A percentile compares a stretch with the other conserved stretches of the same genome.
Evolutionary conservation across 2,329 filamentous ascomycete genomes (phyloP).

Genomic region (Botrytis byssoidea): DNA sequence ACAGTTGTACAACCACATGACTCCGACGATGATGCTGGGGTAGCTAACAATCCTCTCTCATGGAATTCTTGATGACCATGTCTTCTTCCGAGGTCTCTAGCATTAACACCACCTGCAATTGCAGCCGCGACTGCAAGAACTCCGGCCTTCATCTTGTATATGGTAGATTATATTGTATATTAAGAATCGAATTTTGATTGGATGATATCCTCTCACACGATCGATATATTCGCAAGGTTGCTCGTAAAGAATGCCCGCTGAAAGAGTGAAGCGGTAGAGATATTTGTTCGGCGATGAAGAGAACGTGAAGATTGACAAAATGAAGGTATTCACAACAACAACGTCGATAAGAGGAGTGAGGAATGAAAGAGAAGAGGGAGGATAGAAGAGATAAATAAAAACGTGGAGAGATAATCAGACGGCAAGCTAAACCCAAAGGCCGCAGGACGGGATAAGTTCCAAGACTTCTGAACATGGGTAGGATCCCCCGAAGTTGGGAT

Average conservation of each 20-base stretch:
- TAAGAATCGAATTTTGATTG: slow-evolving; percentile 16
- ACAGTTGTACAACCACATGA: slow-evolving; percentile 72
- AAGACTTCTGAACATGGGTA: slow-evolving; percentile 14
- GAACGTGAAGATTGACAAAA: slow-evolving; percentile 50
- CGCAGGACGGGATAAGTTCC: background rate
- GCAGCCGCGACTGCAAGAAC: slow-evolving; percentile 63
- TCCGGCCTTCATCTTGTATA: slow-evolving; percentile 70
- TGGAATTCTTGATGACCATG: slow-evolving; percentile 61
- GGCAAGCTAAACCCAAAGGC: slow-evolving; percentile 3
- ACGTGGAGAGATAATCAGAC: slow-evolving; percentile 11
- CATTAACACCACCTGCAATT: slow-evolving; percentile 55
- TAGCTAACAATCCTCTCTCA: slow-evolving; percentile 43
- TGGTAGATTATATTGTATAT: slow-evolving; percentile 28
- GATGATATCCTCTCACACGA: background rate
- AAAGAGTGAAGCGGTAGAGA: slow-evolving; percentile 78
- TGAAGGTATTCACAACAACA: slow-evolving; percentile 23
- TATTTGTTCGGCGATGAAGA: slow-evolving; percentile 50
- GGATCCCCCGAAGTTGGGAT: slow-evolving; percentile 12
- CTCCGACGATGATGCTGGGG: slow-evolving; percentile 39
- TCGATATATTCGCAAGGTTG: slow-evolving; percentile 24
- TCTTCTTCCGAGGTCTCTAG: slow-evolving; percentile 49
- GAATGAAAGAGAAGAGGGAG: slow-evolving; percentile 34
- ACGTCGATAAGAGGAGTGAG: slow-evolving; percentile 21
- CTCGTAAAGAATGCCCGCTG: slow-evolving; percentile 67
- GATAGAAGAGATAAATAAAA: slow-evolving; percentile 13